Percentiles rank a stretch among this genome's conserved stretches.
Evolutionary conservation across 2,329 filamentous ascomycete genomes (phyloP).

Genomic region (Ustulina deusta): DNA sequence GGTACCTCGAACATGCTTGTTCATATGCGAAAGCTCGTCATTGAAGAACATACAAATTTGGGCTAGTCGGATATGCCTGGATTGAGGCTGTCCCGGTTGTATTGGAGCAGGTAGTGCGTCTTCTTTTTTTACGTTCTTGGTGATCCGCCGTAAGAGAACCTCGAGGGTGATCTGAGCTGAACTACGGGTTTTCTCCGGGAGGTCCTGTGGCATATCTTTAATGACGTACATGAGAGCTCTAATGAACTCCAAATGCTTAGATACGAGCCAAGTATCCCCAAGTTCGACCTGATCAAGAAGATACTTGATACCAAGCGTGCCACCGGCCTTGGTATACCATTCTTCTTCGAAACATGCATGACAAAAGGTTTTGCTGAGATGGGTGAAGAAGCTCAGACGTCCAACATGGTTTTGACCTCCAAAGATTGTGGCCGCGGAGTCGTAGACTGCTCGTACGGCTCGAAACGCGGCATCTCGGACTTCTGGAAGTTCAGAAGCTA

Average conservation of each 20-base stretch:
- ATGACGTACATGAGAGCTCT: slow-evolving; percentile 95
- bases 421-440: slow-evolving; percentile 81
- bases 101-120: slow-evolving; percentile 66
- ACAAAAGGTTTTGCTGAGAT: slow-evolving; percentile 85
- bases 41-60: slow-evolving; percentile 88
- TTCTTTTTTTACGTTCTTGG: slow-evolving; percentile 81
- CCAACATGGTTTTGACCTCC: slow-evolving; percentile 78
- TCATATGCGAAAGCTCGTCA: slow-evolving; percentile 93
- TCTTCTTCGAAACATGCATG: slow-evolving; percentile 98
- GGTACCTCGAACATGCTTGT: slow-evolving; percentile 90
- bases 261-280: slow-evolving; percentile 83
- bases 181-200: slow-evolving; percentile 88
- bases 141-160: slow-evolving; percentile 81
- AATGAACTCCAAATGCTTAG: slow-evolving; percentile 88
- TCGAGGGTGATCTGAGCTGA: slow-evolving; percentile 87
- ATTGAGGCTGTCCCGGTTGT: slow-evolving; percentile 59
- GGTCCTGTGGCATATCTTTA: slow-evolving; percentile 95
- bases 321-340: slow-evolving; percentile 98
- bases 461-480: slow-evolving; percentile 86
- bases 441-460: slow-evolving; percentile 81
- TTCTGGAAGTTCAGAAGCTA: slow-evolving; percentile 84
- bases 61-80: slow-evolving; percentile 71
- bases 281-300: slow-evolving; percentile 87
- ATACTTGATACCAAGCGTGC: slow-evolving; percentile 88
- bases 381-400: slow-evolving; percentile 84